Percentiles rank a stretch among this genome's conserved stretches.
These are phyloP conservation scores for Cardamine chenopodiifolia DNA, from an alignment of 345 rosid species.

Conservation along the genomic window DNA sequence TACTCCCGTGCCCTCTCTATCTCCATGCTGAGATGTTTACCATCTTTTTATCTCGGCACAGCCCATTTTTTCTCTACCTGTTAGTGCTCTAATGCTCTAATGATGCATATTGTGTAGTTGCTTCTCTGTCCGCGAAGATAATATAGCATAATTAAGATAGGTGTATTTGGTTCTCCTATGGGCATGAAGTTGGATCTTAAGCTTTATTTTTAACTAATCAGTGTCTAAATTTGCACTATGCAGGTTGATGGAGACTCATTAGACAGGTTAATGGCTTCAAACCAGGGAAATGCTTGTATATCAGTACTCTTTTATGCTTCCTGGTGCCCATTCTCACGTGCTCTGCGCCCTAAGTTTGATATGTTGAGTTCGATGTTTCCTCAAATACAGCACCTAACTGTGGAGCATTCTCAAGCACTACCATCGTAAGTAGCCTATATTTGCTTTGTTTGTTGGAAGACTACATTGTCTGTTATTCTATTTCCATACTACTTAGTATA, in stretches of 20 bases:
- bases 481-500: neutral
- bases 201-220: neutral
- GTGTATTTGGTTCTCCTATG: neutral
- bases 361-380: conserved; percentile 80
- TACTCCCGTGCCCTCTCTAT: too few species aligned
- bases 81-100: too few species aligned
- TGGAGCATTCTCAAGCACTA: conserved; percentile 70
- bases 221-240: conserved; percentile 20
- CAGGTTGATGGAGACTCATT: conserved; percentile 76
- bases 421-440: conserved; percentile 64
- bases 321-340: conserved; percentile 79
- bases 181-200: neutral
- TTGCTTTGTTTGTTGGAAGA: neutral
- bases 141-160: neutral
- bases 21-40: neutral
- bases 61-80: too few species aligned
- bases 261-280: conserved; percentile 48
- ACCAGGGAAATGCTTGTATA: conserved; percentile 46
- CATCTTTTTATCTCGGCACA: too few species aligned
- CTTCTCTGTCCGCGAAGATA: neutral
- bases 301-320: conserved; percentile 81
- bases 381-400: conserved; percentile 63
- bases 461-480: neutral
- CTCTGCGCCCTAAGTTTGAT: conserved; percentile 54
- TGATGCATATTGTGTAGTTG: neutral